Conservation (phyloP, 257 asterid genomes). For the Penstemon eatonii region DNA sequence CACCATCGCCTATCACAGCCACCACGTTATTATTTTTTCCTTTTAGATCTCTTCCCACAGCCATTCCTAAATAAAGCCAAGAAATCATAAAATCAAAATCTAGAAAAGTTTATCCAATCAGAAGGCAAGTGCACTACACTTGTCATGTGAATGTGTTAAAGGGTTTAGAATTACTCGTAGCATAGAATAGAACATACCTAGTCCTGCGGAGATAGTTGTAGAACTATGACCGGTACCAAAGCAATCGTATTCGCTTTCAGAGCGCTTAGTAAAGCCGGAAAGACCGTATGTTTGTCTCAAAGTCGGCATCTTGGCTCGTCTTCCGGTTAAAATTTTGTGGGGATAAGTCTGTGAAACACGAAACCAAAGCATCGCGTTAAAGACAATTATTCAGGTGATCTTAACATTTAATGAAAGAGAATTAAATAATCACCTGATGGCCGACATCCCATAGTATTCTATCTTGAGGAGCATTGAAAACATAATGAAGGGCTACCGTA, state of each 20-base stretch:
- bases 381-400: not conserved
- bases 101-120: not conserved
- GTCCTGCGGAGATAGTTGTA: constrained; percentile 92
- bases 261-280: constrained; percentile 86
- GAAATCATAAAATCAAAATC: constrained; percentile 21
- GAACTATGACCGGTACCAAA: constrained; percentile 98
- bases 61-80: constrained; percentile 68
- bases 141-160: too few species aligned
- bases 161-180: too few species aligned
- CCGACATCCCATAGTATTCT: constrained; percentile 98
- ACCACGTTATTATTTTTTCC: constrained; percentile 71
- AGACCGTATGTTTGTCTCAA: constrained; percentile 87
- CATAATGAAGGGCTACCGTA: constrained; percentile 93
- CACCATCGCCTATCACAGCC: constrained; percentile 94
- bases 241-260: constrained; percentile 92
- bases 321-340: constrained; percentile 90
- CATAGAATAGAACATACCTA: constrained; percentile 47
- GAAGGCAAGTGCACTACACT: not conserved
- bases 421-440: constrained; percentile 64
- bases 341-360: constrained; percentile 73
- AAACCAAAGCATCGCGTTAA: constrained; percentile 19
- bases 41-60: constrained; percentile 89
- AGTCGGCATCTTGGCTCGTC: constrained; percentile 80
- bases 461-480: constrained; percentile 90
- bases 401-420: not conserved